Base-by-base conservation (phyloP, 177 flowering plant species). In the Vitis hybrid region DNA sequence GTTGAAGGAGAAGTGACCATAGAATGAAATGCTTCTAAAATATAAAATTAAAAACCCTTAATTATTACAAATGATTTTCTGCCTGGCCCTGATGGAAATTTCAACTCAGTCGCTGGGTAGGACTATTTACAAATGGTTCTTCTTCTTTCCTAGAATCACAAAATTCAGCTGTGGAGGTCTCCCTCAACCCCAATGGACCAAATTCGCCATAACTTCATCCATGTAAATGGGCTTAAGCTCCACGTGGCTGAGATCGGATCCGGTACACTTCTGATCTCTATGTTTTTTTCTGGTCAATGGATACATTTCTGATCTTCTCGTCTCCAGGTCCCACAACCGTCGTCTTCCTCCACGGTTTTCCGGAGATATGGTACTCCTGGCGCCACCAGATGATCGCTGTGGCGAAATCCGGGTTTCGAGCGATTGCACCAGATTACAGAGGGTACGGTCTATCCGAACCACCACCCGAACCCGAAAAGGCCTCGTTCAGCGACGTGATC, bases 281-380 rank as follows among this genome's bases (percentile, higher is more conserved):
- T 17, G 2, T 48, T 56, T 15, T 18, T 3, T 10, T 49, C 13
- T 68, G 5, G 30, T 26, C 30, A 26, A 26, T 26, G 30, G 30
- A 26, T 26, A 26, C 30, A 13, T 18, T n/a, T 59, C 12, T 48
- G 30, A 26, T 17, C 52, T 9, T 61, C 55, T 19, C 2, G 0
- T 52, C 12, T 61, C 14, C 78, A 80, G 84, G 84, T 34, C 51
- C 75, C 0, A 61, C 79, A 30, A 83, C 77, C 13, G 82, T 85
- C 30, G 60, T 87, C 2, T 83, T 87, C 79, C 72, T 83, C 13
- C 88, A 87, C 68, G 90, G 88, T 0, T 87, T 87, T 40, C 87
- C 88, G 10, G 88, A 87, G 74, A 79, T 83, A 76, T 87, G 90
- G 87, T 87, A 87, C 81, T 67, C 90, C 3, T 87, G 90, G 90